Percentiles rank a stretch among this genome's conserved stretches.
phyloP scores from a whole-genome alignment of 1,139 yeast genomes.

The Lodderomyces metapsilosis region DNA sequence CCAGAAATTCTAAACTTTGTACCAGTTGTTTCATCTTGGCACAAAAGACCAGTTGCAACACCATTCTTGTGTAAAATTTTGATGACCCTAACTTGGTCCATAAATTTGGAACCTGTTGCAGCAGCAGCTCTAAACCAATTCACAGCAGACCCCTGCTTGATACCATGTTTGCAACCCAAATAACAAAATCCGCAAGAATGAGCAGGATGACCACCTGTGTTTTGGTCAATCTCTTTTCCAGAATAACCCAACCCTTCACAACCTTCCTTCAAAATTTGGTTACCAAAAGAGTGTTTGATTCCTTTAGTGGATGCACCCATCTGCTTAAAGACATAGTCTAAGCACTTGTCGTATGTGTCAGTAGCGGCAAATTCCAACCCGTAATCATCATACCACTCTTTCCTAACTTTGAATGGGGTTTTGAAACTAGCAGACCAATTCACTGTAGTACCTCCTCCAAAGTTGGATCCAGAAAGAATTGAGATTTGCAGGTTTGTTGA shows the following conservation, averaged over 20 bases:
- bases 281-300: conserved; percentile 49
- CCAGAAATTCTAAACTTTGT: conserved; percentile 37
- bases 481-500: conserved; percentile 36
- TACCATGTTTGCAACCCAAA: conserved; percentile 52
- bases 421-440: conserved; percentile 60
- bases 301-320: conserved; percentile 50
- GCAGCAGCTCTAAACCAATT: conserved; percentile 56
- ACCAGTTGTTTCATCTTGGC: conserved; percentile 31
- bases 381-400: conserved; percentile 52
- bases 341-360: conserved; percentile 45
- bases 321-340: conserved; percentile 47
- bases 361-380: conserved; percentile 51
- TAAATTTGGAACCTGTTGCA: conserved; percentile 45
- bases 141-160: conserved; percentile 53
- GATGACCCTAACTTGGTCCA: conserved; percentile 47
- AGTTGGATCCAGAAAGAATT: conserved; percentile 53
- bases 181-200: conserved; percentile 55
- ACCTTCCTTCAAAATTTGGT: conserved; percentile 48
- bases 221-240: conserved; percentile 45
- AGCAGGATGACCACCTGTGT: conserved; percentile 44
- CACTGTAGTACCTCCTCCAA: conserved; percentile 63
- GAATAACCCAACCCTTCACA: conserved; percentile 46
- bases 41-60: conserved; percentile 44
- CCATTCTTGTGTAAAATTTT: conserved; percentile 42
- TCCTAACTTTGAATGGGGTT: conserved; percentile 54